phyloP scores from a whole-genome alignment of 192 early-diverging fungal genomes.

The Entomortierella lignicola region DNA sequence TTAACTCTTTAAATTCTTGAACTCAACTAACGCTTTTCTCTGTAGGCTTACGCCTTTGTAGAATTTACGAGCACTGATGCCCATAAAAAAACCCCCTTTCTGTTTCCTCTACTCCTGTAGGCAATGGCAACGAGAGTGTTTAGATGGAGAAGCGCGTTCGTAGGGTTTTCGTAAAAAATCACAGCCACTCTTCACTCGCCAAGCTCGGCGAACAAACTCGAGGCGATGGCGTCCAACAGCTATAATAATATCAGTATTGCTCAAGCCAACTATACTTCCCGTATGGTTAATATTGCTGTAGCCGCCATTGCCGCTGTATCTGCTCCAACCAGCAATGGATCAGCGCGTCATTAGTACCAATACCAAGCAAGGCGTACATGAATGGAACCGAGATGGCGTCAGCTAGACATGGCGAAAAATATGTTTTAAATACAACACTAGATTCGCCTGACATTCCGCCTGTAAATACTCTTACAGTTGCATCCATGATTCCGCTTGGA shows the following conservation, averaged over 20 bases:
- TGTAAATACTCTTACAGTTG: neutral
- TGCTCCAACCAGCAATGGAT: neutral
- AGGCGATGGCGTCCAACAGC: constrained; percentile 6
- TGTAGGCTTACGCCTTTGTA: constrained; percentile 52
- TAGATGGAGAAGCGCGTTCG: constrained; percentile 44
- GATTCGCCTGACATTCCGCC: neutral
- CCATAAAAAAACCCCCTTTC: constrained; percentile 44
- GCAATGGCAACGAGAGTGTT: constrained; percentile 35
- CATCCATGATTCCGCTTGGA: too few relatives aligned
- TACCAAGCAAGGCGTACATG: neutral
- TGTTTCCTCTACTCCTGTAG: constrained; percentile 42
- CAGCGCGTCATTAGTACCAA: neutral
- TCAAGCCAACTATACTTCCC: constrained; percentile 5
- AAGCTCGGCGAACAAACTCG: constrained; percentile 34
- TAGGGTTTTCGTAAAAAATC: constrained; percentile 27
- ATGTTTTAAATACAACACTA: constrained; percentile 17
- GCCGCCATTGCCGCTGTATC: constrained; percentile 7
- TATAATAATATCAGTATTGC: neutral
- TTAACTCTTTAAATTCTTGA: neutral
- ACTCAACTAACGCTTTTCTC: neutral
- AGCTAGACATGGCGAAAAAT: constrained; percentile 24
- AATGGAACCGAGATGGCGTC: constrained; percentile 10
- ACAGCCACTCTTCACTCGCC: constrained; percentile 8
- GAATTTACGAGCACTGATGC: constrained; percentile 51
- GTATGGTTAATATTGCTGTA: constrained; percentile 16